Evolutionary conservation across 345 rosid genomes (phyloP), one percentile per base, ranked within the genome.

Genomic region (Laguncularia racemosa): DNA sequence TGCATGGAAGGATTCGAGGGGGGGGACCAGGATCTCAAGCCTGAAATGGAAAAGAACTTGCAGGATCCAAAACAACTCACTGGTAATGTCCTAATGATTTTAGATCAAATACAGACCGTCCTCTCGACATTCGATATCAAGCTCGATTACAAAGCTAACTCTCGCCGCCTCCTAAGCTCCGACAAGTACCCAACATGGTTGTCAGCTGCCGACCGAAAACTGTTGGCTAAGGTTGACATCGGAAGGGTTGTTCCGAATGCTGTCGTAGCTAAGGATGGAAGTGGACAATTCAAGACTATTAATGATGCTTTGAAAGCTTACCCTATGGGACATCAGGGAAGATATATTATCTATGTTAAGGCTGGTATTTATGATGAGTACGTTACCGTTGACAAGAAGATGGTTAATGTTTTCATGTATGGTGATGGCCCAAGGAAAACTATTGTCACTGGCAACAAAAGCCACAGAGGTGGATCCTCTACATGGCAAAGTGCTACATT

Each of bases 241-340:
- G 57, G 44, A n/a, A 60, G 61, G 38, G 60, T 68, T 53, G 72
- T 3, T 33, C 88, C 93, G 0, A 72, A 73, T 52, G 82, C 58
- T 4, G 84, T 85, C 11, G 97, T 88, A 60, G 96, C 95, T 28
- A 57, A 81, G 58, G 97, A 91, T 58, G 96, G 91, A 16, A 85
- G 88, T 56, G 95, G 95, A 46, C 73, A 80, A 18, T 82, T 72
- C 69, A 88, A 57, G 71, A 69, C 79, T 13, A 75, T 88, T 14
- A 62, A 23, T 53, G 79, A 51, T 2, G 96, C 97, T 7, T 71
- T 91, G 16, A 63, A 59, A 11, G 81, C 80, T 0, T 68, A 66
- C 48, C 84, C 88, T 33, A 56, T 64, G 57, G 55, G 63, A 23
- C 57, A 38, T 16, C 6, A 57, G 19, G 79, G 69, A 18, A 51